phyloP scores from a whole-genome alignment of 2,329 filamentous ascomycete species.

The Monosporascus sp. region DNA sequence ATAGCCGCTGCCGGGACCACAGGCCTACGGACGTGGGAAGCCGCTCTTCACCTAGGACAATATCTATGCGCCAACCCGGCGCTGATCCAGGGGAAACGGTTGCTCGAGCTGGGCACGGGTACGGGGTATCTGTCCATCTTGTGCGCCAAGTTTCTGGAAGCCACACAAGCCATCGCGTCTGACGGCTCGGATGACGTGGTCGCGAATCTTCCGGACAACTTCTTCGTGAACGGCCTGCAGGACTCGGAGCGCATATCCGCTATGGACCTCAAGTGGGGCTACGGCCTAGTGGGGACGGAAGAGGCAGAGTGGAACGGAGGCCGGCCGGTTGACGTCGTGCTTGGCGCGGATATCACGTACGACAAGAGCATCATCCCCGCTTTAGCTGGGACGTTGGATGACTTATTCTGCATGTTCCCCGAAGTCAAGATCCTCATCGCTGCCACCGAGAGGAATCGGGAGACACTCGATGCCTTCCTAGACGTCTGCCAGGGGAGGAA shows the following conservation, averaged over 20 bases:
- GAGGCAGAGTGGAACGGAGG: slow-evolving; percentile 46
- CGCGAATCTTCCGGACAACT: slow-evolving; percentile 59
- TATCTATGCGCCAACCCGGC: slow-evolving; percentile 51
- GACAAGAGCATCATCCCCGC: slow-evolving; percentile 58
- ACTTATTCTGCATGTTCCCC: slow-evolving; percentile 54
- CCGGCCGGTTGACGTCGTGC: slow-evolving; percentile 52
- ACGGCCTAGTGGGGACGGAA: slow-evolving; percentile 52
- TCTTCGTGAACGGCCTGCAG: slow-evolving; percentile 62
- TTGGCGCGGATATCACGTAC: slow-evolving; percentile 77
- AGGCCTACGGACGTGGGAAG: slow-evolving; percentile 76
- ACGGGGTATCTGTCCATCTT: slow-evolving; percentile 72
- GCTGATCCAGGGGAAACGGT: slow-evolving; percentile 45
- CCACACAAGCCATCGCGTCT: slow-evolving; percentile 58
- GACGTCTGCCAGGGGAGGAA: slow-evolving; percentile 47
- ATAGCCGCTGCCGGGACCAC: slow-evolving; percentile 69
- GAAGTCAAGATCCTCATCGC: slow-evolving; percentile 58
- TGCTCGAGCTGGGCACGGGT: slow-evolving; percentile 71
- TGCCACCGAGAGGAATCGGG: slow-evolving; percentile 63
- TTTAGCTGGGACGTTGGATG: slow-evolving; percentile 58
- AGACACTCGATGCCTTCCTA: slow-evolving; percentile 62
- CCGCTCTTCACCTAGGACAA: slow-evolving; percentile 65
- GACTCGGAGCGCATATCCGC: slow-evolving; percentile 37
- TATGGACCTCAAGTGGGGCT: slow-evolving; percentile 60
- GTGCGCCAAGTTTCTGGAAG: slow-evolving; percentile 60
- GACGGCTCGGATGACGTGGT: slow-evolving; percentile 72